Base-by-base conservation (phyloP, 2,329 filamentous ascomycete species). In the Fusarium praegraminearum region DNA sequence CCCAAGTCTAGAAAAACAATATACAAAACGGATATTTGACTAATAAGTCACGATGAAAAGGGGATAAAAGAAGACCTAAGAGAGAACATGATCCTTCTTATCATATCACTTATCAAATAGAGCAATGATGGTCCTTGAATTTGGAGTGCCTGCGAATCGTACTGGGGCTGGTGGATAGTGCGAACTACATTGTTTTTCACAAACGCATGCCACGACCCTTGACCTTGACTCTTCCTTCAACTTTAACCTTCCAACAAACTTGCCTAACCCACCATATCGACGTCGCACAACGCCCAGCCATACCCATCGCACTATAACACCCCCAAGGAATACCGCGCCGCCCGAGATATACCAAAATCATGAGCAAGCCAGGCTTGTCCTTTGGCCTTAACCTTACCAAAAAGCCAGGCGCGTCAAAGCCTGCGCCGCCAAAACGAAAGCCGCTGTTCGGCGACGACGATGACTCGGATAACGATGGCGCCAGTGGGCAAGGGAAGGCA, bases 361-460 rank as follows among this genome's bases (percentile, higher is more conserved):
- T 85, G 83, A 84, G 80, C 76, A 85, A 84, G 63, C 82, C 83
- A n/a, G 79, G 76, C 24, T 72, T 86, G 24, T 81, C 83, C 40
- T 85, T 84, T 71, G 90, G 89, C 52, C 83, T 92, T 40, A 91
- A 87, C 74, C 71, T 89, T 45, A 79, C 84, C 51, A 90, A 89
- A 75, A 92, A 90, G 77, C 76, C 83, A 3, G 80, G 79, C 57
- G 78, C 79, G 62, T 79, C 83, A 4, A 89, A 87, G 72, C 80
- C 84, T 7, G 80, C 80, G 32, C 83, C 84, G 5, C 76, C 80
- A 2, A 87, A 84, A 71, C 80, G 83, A 71, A 89, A 86, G 74
- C 80, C 85, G 2, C 83, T 88, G 66, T 89, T 92, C 70, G 87
- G 87, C 66, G 86, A 85, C 68, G 84, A 75, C 67, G 84, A 74